A percentile compares a stretch with the other conserved stretches of the same genome.
Evolutionary conservation across 352 stramenopile genomes (phyloP).

Genomic region (Phytopythium kandeliae): DNA sequence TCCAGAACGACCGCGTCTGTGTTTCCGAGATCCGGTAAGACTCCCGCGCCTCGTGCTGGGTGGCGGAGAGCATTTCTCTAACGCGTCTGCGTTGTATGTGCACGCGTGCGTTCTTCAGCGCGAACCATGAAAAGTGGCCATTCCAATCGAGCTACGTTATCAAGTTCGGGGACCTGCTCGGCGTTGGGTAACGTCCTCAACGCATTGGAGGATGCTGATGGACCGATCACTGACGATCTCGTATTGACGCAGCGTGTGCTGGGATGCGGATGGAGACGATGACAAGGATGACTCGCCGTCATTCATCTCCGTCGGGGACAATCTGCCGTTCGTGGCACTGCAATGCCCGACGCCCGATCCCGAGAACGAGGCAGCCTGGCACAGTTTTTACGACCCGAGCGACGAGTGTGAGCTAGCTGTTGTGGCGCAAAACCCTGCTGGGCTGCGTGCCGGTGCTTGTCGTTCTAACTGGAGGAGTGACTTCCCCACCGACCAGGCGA

Average conservation of each 20-base stretch:
- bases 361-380: background rate
- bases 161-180: background rate
- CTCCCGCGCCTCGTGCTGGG: background rate
- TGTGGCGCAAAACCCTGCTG: too few relatives aligned
- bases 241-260: slow-evolving; percentile 1
- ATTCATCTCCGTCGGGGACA: background rate
- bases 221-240: background rate
- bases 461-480: too few relatives aligned
- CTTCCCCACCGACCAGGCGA: too few relatives aligned
- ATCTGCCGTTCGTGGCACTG: slow-evolving; percentile 2
- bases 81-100: background rate
- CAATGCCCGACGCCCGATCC: background rate
- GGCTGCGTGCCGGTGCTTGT: background rate
- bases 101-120: background rate
- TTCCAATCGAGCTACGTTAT: background rate
- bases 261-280: background rate
- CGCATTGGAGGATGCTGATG: background rate
- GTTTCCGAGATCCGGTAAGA: slow-evolving; percentile 32
- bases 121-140: slow-evolving; percentile 4
- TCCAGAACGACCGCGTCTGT: slow-evolving; percentile 29
- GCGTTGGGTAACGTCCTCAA: background rate
- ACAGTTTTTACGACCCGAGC: slow-evolving; percentile 4
- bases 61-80: background rate
- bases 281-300: slow-evolving; percentile 1
- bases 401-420: background rate